phyloP scores from a whole-genome alignment of 2,329 filamentous ascomycete species.

The Fusarium sp. region DNA sequence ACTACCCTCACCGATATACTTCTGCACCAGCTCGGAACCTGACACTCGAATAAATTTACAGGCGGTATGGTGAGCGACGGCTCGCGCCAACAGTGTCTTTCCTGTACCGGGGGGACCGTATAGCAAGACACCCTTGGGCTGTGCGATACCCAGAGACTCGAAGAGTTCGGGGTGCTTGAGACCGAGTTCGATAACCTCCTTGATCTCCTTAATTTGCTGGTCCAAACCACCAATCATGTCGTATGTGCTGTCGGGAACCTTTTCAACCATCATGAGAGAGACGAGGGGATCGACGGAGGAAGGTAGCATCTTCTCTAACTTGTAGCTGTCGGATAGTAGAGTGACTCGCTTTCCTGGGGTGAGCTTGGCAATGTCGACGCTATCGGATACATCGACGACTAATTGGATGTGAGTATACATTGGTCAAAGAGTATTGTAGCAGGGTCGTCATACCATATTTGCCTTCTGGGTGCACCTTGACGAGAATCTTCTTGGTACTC shows the following conservation, averaged over 20 bases:
- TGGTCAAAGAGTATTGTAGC: neutral
- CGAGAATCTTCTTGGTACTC: slow-evolving; percentile 98
- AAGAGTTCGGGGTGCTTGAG: slow-evolving; percentile 99
- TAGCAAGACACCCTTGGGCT: slow-evolving; percentile 95
- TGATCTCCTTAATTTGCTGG: slow-evolving; percentile 99
- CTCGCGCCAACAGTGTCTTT: slow-evolving; percentile 94
- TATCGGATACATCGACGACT: slow-evolving; percentile 97
- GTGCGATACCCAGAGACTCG: slow-evolving; percentile 97
- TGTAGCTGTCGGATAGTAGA: slow-evolving; percentile 96
- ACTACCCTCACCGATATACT: slow-evolving; percentile 98
- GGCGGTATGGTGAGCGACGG: slow-evolving; percentile 97
- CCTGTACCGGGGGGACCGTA: slow-evolving; percentile 97
- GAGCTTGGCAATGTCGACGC: slow-evolving; percentile 93
- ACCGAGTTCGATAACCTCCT: slow-evolving; percentile 98
- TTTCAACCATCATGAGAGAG: slow-evolving; percentile 99
- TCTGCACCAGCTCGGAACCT: slow-evolving; percentile 95
- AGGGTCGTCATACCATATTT: slow-evolving; percentile 85
- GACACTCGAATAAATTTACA: slow-evolving; percentile 99
- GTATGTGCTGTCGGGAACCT: slow-evolving; percentile 99
- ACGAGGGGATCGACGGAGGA: slow-evolving; percentile 98
- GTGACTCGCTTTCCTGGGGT: slow-evolving; percentile 98
- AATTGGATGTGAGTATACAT: neutral
- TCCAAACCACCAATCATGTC: slow-evolving; percentile 99
- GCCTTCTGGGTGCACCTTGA: slow-evolving; percentile 98
- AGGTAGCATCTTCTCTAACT: slow-evolving; percentile 97